These are phyloP conservation scores for Chaetoscypha palmicola DNA, from an alignment of 2,329 filamentous ascomycete species.

Conservation along the genomic window DNA sequence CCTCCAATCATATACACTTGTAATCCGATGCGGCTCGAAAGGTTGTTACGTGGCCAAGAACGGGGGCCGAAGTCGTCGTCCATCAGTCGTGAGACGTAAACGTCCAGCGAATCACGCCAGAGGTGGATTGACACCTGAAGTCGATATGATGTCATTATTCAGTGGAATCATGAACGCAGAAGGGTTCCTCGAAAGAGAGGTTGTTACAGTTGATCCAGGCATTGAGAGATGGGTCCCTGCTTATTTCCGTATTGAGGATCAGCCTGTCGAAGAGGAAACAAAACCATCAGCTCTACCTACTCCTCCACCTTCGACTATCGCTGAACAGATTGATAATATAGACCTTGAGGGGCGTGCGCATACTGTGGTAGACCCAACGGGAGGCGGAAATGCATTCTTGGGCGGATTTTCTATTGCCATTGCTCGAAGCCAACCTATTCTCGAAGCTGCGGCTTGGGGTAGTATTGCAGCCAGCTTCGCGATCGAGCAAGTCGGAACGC, in stretches of 20 bases:
- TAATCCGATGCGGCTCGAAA: conserved; percentile 64
- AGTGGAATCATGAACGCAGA: conserved; percentile 51
- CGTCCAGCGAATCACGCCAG: conserved; percentile 32
- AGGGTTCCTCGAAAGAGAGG: conserved; percentile 41
- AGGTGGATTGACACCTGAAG: conserved; percentile 51
- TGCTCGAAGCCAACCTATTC: conserved; percentile 51
- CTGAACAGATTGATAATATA: not conserved
- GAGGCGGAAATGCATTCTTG: conserved; percentile 87
- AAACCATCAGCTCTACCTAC: not conserved
- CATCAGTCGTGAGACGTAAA: conserved; percentile 16
- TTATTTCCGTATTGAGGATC: conserved; percentile 44
- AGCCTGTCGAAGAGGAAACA: not conserved
- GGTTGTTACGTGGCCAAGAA: conserved; percentile 57
- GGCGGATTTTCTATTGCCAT: conserved; percentile 52
- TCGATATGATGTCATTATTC: conserved; percentile 56
- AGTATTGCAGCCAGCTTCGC: conserved; percentile 83
- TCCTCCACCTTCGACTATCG: not conserved
- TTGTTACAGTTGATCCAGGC: conserved; percentile 43
- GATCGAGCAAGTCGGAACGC: conserved; percentile 90
- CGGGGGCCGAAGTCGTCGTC: conserved; percentile 23
- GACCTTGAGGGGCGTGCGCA: no score
- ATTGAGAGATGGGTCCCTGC: conserved; percentile 72
- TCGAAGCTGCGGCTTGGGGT: conserved; percentile 70
- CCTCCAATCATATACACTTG: conserved; percentile 57
- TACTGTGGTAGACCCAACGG: conserved; percentile 82